These are phyloP conservation scores for Alloascoidea africana DNA, from an alignment of 805 yeast genomes.

Conservation along the genomic window DNA sequence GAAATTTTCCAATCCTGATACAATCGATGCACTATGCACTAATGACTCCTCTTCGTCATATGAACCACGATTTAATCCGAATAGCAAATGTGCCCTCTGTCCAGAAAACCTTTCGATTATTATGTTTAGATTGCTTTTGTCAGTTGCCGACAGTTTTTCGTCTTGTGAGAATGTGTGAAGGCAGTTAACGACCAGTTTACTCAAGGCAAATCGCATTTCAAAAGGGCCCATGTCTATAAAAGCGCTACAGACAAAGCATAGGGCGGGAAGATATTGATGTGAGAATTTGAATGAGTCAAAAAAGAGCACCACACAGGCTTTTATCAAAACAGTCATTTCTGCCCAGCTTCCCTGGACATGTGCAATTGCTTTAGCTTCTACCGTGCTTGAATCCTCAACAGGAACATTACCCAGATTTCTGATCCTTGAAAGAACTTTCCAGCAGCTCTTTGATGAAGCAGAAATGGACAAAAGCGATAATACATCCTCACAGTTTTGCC, in stretches of 20 bases:
- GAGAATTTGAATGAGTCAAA: slow-evolving; percentile 36
- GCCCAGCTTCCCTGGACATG: slow-evolving; percentile 45
- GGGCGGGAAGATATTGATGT: slow-evolving; percentile 37
- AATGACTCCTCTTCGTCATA: slow-evolving; percentile 24
- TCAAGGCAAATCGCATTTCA: slow-evolving; percentile 43
- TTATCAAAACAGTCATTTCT: slow-evolving; percentile 54
- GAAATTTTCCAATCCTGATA: not conserved
- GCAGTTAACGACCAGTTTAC: slow-evolving; percentile 47
- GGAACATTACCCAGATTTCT: slow-evolving; percentile 36
- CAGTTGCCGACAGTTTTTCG: slow-evolving; percentile 27
- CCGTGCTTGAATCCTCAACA: slow-evolving; percentile 15
- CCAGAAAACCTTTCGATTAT: slow-evolving; percentile 26
- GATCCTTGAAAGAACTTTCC: slow-evolving; percentile 42
- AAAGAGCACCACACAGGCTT: slow-evolving; percentile 45
- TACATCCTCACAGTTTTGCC: slow-evolving; percentile 36
- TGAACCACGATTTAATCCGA: slow-evolving; percentile 35
- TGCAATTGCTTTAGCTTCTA: slow-evolving; percentile 27
- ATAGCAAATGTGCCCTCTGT: slow-evolving; percentile 53
- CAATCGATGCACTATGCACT: slow-evolving; percentile 12
- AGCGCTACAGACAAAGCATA: slow-evolving; percentile 50
- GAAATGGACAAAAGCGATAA: slow-evolving; percentile 44
- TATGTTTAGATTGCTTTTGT: slow-evolving; percentile 26
- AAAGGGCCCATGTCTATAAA: slow-evolving; percentile 34
- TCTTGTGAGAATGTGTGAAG: slow-evolving; percentile 54
- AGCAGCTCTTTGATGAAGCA: slow-evolving; percentile 63